Evolutionary conservation across 2,329 filamentous ascomycete species (phyloP), one percentile per base, ranked within the genome.

Genomic region (Ceratocystis cacaofunesta): DNA sequence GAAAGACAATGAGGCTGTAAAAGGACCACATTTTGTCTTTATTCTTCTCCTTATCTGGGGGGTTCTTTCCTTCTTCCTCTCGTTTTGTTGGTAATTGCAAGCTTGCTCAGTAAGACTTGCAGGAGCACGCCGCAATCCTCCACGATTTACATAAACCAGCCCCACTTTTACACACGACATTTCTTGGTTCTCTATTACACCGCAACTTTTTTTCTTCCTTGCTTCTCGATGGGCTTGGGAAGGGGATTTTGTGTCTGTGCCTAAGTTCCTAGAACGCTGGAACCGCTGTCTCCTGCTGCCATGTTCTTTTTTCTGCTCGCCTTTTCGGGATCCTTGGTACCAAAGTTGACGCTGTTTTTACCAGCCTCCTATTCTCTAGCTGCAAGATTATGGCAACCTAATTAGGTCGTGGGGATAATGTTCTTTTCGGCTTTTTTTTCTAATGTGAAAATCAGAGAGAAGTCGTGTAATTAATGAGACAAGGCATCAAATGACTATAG

Each of bases 121-220:
- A 58, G 55, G 55, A 30, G 55, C 32, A 58, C 55, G 55, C 28
- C 55, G 55, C 28, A 58, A 58, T 58, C 55, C 55, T 58, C 19
- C 15, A 48, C 19, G 61, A 36, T 48, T 10, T n/a, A 28, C 25
- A 62, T 5, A 19, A 28, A 30, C 46, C 36, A 2, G 43, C 61
- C 61, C 61, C 61, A 46, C 46, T 62, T 62, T 62, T 62, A 46
- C 2, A 30, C n/a, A 62, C 25, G 22, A 48, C 61, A 12, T 32
- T 32, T 44, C 28, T 32, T 63, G 30, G 17, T 50, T 50, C 22
- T 61, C 8, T 36, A 7, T 60, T 19, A 58, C 55, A 58, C 55
- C 55, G 52, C 43, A 46, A 52, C 32, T 62, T 30, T 48, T 28
- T 12, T 63, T 25, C n/a, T 57, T 17, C 22, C 32, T 60, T 57